Percentiles rank a stretch among this genome's conserved stretches.
Evolutionary conservation across 2,329 filamentous ascomycete species (phyloP).

Genomic region (Alternaria tenuissima): DNA sequence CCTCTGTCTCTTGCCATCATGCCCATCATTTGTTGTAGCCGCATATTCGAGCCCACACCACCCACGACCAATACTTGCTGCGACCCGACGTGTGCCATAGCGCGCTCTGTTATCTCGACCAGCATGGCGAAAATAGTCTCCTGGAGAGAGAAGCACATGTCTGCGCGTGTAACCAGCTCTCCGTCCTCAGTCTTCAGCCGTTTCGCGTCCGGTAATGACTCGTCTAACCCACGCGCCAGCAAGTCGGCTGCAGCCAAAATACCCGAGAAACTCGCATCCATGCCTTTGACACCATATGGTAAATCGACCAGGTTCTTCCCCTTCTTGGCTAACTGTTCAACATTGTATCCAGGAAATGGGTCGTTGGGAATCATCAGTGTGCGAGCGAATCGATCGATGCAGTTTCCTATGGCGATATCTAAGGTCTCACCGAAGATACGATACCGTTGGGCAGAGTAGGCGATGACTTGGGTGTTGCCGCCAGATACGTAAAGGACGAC

Average conservation of each 20-base stretch:
- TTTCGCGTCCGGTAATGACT: slow-evolving; percentile 49
- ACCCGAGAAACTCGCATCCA: slow-evolving; percentile 97
- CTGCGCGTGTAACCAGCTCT: slow-evolving; percentile 74
- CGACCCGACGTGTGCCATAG: slow-evolving; percentile 96
- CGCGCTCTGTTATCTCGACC: slow-evolving; percentile 96
- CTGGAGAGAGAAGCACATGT: slow-evolving; percentile 93
- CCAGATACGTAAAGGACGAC: slow-evolving; percentile 96
- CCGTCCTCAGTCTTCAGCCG: slow-evolving; percentile 56
- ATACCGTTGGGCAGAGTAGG: slow-evolving; percentile 92
- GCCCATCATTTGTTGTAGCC: slow-evolving; percentile 98
- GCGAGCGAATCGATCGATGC: slow-evolving; percentile 92
- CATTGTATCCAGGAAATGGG: slow-evolving; percentile 96
- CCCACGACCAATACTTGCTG: slow-evolving; percentile 93
- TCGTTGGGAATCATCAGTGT: slow-evolving; percentile 93
- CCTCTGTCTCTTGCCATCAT: slow-evolving; percentile 89
- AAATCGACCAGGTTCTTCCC: slow-evolving; percentile 79
- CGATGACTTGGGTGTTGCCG: slow-evolving; percentile 97
- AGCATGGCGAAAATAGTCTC: slow-evolving; percentile 97
- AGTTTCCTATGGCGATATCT: slow-evolving; percentile 97
- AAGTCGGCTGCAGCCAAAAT: slow-evolving; percentile 86
- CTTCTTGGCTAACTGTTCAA: slow-evolving; percentile 88
- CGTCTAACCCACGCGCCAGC: slow-evolving; percentile 72
- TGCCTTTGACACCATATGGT: slow-evolving; percentile 96
- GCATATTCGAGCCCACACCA: slow-evolving; percentile 93
- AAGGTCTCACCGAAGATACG: slow-evolving; percentile 98